Evolutionary conservation across 345 rosid species (phyloP).

Genomic region (Arabidopsis arenosa): DNA sequence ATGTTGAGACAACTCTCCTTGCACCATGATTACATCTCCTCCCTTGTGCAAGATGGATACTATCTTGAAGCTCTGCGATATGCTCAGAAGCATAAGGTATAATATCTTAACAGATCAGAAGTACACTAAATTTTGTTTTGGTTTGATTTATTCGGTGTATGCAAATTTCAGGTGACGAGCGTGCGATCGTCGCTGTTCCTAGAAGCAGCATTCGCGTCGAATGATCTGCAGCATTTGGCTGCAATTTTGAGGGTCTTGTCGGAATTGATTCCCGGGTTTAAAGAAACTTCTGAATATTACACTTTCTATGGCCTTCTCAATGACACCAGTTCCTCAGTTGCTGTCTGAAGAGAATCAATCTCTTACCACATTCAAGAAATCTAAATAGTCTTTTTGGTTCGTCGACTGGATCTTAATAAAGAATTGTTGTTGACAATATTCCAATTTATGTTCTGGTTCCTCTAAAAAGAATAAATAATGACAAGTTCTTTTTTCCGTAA

Average conservation of each 20-base stretch:
- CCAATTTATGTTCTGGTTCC: not conserved
- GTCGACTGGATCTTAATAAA: not conserved
- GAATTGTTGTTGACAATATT: not conserved
- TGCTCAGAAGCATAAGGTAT: slow-evolving; percentile 85
- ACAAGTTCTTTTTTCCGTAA: too few relatives aligned
- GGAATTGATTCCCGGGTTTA: slow-evolving; percentile 78
- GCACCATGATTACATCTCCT: slow-evolving; percentile 79
- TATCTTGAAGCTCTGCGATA: slow-evolving; percentile 91
- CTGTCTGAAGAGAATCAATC: slow-evolving; percentile 40
- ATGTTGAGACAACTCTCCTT: slow-evolving; percentile 92
- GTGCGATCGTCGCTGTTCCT: slow-evolving; percentile 76
- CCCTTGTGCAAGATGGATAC: slow-evolving; percentile 85
- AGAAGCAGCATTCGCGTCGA: slow-evolving; percentile 80
- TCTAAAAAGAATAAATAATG: too few relatives aligned
- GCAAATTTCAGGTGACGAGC: slow-evolving; percentile 61
- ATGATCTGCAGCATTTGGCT: slow-evolving; percentile 78
- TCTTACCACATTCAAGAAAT: slow-evolving; percentile 3
- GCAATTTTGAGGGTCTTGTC: slow-evolving; percentile 90
- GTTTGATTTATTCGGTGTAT: not conserved
- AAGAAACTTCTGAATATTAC: slow-evolving; percentile 62
- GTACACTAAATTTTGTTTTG: not conserved
- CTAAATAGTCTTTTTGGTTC: too few relatives aligned
- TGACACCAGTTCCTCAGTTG: slow-evolving; percentile 62
- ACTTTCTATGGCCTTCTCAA: slow-evolving; percentile 62
- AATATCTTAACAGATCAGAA: not conserved